Base-by-base conservation (phyloP, 345 rosid species). In the Bruguiera parviflora region DNA sequence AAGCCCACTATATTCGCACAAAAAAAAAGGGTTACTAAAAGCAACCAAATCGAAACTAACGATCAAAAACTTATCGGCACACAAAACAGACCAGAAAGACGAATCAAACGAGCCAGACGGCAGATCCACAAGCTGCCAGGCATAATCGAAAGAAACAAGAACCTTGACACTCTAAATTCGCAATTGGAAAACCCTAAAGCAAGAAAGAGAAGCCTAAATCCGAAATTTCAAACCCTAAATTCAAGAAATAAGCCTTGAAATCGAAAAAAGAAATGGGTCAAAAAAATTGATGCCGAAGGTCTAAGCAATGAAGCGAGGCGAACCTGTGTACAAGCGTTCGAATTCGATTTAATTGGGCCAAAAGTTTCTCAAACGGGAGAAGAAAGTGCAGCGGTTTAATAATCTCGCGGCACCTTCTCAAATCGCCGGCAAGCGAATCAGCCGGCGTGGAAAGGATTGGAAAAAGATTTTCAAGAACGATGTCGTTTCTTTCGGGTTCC, bases 61-160 rank as follows among this genome's bases (percentile, higher is more conserved):
- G 62, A 70, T 63, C 63, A 6, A 35, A 72, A 69, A 56, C 53
- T 65, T 75, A 60, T 29, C 25, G n/a, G 67, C 31, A 68, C 58
- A 53, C 61, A 52, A 71, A 61, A 61, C 55, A 37, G 67, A 64
- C 25, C 61, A 60, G 5, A 22, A 10, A 59, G 52, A 64, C 66
- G 71, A 73, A 79, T 72, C 75, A 64, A 81, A 70, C 58, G 18
- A 60, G 63, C 73, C 70, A 79, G 79, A 71, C 72, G 29, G 79
- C 66, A 88, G 98, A 91, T 93, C 96, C 80, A 74, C 24, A 33
- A 72, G 74, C 66, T 33, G 32, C 66, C n/a, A 46, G 33, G 65
- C 66, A 56, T 67, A 65, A 75, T 61, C 66, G 35, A 64, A 78
- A 68, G 67, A 78, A 81, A 83, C 66, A 64, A 63, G 61, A 68